These are phyloP conservation scores for Aspergillus campestris DNA, from an alignment of 495 filamentous ascomycete genomes.

Conservation along the genomic window DNA sequence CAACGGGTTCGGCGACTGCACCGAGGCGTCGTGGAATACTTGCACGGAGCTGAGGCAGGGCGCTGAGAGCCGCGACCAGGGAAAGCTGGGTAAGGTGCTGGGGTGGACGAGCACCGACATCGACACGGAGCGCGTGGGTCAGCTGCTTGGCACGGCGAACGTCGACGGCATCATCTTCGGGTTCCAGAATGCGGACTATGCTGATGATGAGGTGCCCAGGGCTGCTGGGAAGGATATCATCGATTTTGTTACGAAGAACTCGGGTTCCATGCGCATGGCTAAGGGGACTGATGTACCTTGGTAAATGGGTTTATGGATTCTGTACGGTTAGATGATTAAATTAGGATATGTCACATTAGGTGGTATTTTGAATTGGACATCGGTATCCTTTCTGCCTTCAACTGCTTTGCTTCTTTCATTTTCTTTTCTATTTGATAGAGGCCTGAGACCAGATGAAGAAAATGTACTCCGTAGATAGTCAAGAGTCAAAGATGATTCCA, in stretches of 20 bases:
- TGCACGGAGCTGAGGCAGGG: background rate
- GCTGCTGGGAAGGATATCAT: background rate
- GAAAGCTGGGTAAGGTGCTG: background rate
- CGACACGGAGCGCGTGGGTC: background rate
- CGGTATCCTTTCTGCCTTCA: no score
- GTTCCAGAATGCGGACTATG: background rate
- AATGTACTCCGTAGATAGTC: no score
- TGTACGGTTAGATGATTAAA: no score
- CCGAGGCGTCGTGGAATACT: background rate
- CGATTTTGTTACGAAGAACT: background rate
- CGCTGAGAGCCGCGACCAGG: background rate
- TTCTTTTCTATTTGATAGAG: no score
- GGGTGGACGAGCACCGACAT: background rate
- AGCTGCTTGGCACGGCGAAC: background rate
- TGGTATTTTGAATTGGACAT: no score
- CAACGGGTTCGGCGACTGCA: background rate
- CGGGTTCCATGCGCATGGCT: constrained; percentile 1
- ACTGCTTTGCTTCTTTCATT: no score
- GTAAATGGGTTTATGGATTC: no score
- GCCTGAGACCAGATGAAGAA: no score
- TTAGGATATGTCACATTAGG: no score
- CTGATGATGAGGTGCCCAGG: background rate
- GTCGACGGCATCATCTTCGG: constrained; percentile 6
- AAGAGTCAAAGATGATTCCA: no score
- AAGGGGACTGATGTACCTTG: constrained; percentile 1